Base-by-base conservation (phyloP, 2,329 filamentous ascomycete species). In the Fusarium sp. region DNA sequence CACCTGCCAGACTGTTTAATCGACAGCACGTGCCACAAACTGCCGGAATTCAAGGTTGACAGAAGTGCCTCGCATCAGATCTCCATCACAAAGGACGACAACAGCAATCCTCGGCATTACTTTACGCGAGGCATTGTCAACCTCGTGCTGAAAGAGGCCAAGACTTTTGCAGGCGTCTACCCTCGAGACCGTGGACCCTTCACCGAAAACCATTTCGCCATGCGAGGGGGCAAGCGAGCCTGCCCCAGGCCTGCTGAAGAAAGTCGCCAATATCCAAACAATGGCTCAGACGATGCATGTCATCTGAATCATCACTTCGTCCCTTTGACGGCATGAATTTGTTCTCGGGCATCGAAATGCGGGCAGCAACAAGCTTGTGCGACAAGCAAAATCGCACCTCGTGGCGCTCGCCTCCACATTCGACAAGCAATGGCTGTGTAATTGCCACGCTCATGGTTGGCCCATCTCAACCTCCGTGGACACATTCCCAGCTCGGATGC, bases 391-490 rank as follows among this genome's bases (percentile, higher is more conserved):
- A 37, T 27, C 35, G 54, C 54, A 40, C 56, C 56, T 45, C 62
- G 38, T 59, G 50, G 37, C 37, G 63, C 38, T 58, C 35, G 52
- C 63, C 54, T 59, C 54, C 63, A 59, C 63, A 65, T n/a, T 35
- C 38, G 40, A 66, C 56, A 68, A 59, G 67, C 66, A 68, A 60
- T 66, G 47, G 40, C 58, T 70, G 63, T 63, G 58, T 56, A 74
- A 68, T 70, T 66, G 54, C 70, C 56, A 35, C 47, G 40, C 32
- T 20, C 56, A 52, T 68, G 67, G 67, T 70, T 68, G 54, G 62
- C 56, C 54, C 50, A 45, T 68, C 60, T 56, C 59, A 50, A 43
- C 62, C 40, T 66, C 38, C 22, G 15, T 52, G 57, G 45, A 57
- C 35, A 45, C 27, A 52, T 52, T 50, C 45, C 64, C 35, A 64